phyloP scores from a whole-genome alignment of 768 basidiomycete genomes.

The Gymnopilus dilepis region DNA sequence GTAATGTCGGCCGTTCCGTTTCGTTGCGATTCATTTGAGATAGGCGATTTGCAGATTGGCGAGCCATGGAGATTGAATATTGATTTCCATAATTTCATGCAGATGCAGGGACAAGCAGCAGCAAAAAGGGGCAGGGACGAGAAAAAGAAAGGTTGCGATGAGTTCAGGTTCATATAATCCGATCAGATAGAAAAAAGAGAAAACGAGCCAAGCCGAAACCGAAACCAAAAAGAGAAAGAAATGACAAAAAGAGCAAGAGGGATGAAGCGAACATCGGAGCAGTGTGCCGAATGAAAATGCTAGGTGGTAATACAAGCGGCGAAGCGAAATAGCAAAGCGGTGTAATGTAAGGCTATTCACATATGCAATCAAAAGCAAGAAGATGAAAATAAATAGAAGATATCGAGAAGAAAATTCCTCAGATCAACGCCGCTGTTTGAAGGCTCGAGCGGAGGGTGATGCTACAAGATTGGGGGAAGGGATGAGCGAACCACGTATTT shows the following conservation, averaged over 20 bases:
- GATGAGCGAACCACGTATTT: conserved; percentile 36
- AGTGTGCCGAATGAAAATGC: no score
- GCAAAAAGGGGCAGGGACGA: not conserved
- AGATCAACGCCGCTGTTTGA: conserved; percentile 55
- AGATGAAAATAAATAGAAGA: not conserved
- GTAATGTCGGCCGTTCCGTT: not conserved
- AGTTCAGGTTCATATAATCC: conserved; percentile 1
- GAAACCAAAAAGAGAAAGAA: not conserved
- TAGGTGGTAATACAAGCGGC: not conserved
- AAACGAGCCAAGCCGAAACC: not conserved
- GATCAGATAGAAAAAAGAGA: not conserved
- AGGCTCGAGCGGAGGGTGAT: conserved; percentile 73
- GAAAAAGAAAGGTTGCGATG: not conserved
- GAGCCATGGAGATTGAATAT: no score
- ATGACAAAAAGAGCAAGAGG: not conserved
- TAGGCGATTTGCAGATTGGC: no score
- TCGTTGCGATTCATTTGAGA: not conserved
- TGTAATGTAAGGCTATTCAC: conserved; percentile 22
- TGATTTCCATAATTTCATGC: conserved; percentile 5
- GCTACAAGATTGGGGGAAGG: conserved; percentile 53
- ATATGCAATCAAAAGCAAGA: not conserved
- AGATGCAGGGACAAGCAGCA: not conserved
- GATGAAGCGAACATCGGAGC: not conserved
- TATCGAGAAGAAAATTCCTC: conserved; percentile 6
- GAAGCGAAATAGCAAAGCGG: conserved; percentile 13